These are phyloP conservation scores for Dothideomycetidae sp. DNA, from an alignment of 2,329 filamentous ascomycete genomes.

Conservation along the genomic window DNA sequence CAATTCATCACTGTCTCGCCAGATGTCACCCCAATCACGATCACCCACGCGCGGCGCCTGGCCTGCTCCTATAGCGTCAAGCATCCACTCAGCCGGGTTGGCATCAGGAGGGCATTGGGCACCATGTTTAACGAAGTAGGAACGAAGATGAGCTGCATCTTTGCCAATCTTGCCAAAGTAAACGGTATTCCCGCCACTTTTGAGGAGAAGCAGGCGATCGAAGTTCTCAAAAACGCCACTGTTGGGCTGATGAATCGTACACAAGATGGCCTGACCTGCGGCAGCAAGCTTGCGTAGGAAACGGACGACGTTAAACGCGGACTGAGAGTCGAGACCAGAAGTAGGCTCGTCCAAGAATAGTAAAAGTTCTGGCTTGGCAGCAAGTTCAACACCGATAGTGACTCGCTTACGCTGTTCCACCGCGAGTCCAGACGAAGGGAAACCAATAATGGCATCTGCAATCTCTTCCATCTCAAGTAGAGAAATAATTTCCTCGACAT, in stretches of 20 bases:
- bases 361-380: constrained; percentile 40
- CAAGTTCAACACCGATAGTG: constrained; percentile 38
- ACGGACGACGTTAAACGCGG: constrained; percentile 47
- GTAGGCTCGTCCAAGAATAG: constrained; percentile 49
- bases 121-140: constrained; percentile 41
- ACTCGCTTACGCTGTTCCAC: constrained; percentile 49
- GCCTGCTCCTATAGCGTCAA: constrained; percentile 69
- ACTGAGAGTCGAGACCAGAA: constrained; percentile 48
- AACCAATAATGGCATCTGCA: constrained; percentile 49
- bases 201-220: constrained; percentile 30
- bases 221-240: constrained; percentile 31
- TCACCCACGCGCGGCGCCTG: constrained; percentile 57
- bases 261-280: constrained; percentile 31
- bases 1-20: constrained; percentile 59
- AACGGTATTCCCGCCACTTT: constrained; percentile 30
- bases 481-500: constrained; percentile 50
- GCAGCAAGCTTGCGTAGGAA: constrained; percentile 48
- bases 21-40: constrained; percentile 68
- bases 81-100: constrained; percentile 62
- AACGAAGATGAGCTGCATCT: constrained; percentile 26
- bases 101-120: constrained; percentile 40
- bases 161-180: constrained; percentile 36
- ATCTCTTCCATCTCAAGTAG: constrained; percentile 55
- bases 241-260: constrained; percentile 33
- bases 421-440: constrained; percentile 46